Conservation (phyloP, 1,284 basidiomycete genomes). For the Ganoderma resinaceum region DNA sequence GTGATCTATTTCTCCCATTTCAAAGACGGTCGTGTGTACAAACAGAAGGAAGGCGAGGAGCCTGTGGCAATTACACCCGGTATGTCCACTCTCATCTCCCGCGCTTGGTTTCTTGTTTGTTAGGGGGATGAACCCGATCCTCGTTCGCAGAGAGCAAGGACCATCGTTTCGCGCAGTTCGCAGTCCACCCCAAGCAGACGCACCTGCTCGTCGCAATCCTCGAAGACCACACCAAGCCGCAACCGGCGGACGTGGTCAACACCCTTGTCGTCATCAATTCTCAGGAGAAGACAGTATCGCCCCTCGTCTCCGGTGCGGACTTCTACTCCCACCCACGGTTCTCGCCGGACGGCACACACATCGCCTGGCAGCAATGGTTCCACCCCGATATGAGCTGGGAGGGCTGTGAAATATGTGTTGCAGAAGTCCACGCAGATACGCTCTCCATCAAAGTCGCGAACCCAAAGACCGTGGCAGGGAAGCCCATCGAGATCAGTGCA, state of each 20-base stretch:
- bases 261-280: conserved; percentile 64
- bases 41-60: conserved; percentile 41
- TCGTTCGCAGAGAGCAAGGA: conserved; percentile 49
- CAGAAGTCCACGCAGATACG: conserved; percentile 42
- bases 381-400: conserved; percentile 89
- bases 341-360: conserved; percentile 68
- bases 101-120: neutral
- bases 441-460: conserved; percentile 43
- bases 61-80: conserved; percentile 70
- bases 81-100: conserved; percentile 36
- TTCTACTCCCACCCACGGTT: conserved; percentile 72
- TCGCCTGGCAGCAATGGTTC: conserved; percentile 79
- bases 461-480: conserved; percentile 53
- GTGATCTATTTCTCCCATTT: conserved; percentile 65
- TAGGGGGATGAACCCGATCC: too few relatives aligned
- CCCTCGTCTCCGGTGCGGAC: conserved; percentile 63
- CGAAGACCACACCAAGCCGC: conserved; percentile 73
- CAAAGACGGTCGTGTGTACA: conserved; percentile 58
- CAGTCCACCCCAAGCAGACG: conserved; percentile 52
- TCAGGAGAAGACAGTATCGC: conserved; percentile 46
- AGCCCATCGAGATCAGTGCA: conserved; percentile 53
- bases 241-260: conserved; percentile 61
- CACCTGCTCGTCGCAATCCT: conserved; percentile 61
- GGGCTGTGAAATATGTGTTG: conserved; percentile 66
- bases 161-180: conserved; percentile 64